Percentiles rank a stretch among this genome's conserved stretches.
Evolutionary conservation across 768 basidiomycete species (phyloP).

Genomic region (Panellus pusillus): DNA sequence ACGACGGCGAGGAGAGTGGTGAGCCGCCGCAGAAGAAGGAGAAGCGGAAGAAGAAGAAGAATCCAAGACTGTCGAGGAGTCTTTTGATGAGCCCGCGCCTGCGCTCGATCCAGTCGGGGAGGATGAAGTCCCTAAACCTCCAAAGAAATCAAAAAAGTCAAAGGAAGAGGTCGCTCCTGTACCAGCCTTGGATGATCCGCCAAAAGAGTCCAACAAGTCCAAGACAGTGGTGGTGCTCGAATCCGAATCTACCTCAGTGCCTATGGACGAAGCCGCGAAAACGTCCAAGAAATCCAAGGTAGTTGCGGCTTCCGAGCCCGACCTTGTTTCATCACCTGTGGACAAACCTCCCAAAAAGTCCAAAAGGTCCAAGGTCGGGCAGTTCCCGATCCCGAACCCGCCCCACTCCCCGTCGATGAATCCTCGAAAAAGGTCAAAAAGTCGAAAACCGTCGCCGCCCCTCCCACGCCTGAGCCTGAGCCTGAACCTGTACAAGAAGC

Average conservation of each 20-base stretch:
- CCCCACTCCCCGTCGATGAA: constrained; percentile 1
- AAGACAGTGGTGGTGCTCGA: constrained; percentile 27
- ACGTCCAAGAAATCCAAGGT: constrained; percentile 7
- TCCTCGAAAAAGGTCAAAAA: constrained; percentile 7
- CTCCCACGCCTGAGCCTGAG: neutral
- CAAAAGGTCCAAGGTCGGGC: neutral
- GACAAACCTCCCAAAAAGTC: neutral
- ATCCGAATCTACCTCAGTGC: neutral
- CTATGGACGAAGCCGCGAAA: neutral
- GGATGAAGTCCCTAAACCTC: neutral
- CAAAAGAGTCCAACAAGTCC: constrained; percentile 24
- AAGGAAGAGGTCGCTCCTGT: constrained; percentile 7
- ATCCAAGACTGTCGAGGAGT: neutral
- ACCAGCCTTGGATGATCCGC: neutral
- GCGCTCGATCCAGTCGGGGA: constrained; percentile 1
- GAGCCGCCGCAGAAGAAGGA: constrained; percentile 3
- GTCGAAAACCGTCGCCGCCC: neutral
- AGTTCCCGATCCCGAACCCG: no score
- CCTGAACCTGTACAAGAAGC: constrained; percentile 7
- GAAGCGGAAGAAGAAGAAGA: constrained; percentile 19
- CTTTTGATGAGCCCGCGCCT: constrained; percentile 4
- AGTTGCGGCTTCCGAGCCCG: neutral
- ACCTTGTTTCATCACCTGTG: neutral
- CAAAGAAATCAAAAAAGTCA: constrained; percentile 1
- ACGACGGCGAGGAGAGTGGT: constrained; percentile 17